These are phyloP conservation scores for Suillus subaureus DNA, from an alignment of 768 basidiomycete genomes.

Conservation along the genomic window DNA sequence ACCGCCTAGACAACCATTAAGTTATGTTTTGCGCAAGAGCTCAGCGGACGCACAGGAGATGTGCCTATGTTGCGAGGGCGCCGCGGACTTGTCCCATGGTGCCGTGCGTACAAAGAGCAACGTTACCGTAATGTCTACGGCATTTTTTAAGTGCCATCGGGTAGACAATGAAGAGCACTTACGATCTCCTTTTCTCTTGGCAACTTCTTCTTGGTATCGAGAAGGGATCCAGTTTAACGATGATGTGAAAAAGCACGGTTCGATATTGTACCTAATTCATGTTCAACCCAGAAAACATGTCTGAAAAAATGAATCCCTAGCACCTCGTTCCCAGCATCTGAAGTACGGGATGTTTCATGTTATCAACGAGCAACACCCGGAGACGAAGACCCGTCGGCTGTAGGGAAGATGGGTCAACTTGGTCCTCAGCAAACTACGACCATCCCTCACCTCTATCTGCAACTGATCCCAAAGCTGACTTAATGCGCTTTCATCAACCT, in stretches of 20 bases:
- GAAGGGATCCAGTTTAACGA: conserved; percentile 61
- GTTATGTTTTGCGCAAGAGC: neutral
- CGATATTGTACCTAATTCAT: conserved; percentile 44
- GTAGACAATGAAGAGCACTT: conserved; percentile 17
- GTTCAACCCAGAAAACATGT: neutral
- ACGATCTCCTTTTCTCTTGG: conserved; percentile 48
- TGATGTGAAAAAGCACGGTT: conserved; percentile 59
- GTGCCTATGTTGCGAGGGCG: conserved; percentile 20
- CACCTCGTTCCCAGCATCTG: conserved; percentile 55
- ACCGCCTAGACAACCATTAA: conserved; percentile 17
- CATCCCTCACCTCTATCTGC: conserved; percentile 16
- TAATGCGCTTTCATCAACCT: conserved; percentile 16
- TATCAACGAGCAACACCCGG: conserved; percentile 43
- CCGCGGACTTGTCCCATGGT: conserved; percentile 31
- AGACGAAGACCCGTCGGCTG: conserved; percentile 21
- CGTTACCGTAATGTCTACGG: conserved; percentile 49
- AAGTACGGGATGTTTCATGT: conserved; percentile 47
- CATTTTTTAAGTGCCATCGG: neutral
- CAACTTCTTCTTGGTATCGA: conserved; percentile 51
- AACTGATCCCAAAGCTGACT: conserved; percentile 24
- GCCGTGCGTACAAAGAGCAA: conserved; percentile 45
- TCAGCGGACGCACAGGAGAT: neutral
- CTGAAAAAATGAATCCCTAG: conserved; percentile 7
- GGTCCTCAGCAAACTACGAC: neutral
- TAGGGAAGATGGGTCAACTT: neutral